Base-by-base conservation (phyloP, 2,329 filamentous ascomycete genomes). In the Endoconidiophora polonica region DNA sequence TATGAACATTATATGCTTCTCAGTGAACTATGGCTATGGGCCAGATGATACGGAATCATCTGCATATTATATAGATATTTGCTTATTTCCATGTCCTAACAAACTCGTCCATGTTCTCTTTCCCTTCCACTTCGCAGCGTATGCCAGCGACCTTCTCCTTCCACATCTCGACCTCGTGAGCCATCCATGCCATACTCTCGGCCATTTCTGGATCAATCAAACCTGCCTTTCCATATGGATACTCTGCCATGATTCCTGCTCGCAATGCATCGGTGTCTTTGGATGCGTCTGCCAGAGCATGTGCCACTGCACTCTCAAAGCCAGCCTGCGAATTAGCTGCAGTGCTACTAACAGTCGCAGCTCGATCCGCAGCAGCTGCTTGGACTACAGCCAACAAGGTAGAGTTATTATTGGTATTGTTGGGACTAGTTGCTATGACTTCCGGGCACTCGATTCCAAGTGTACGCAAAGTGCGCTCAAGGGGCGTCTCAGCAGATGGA, bases 171-270 rank as follows among this genome's bases (percentile, higher is more conserved):
- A 72, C 62, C 59, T 74, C 72, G 46, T 68, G 63, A 1, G 59
- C 59, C 48, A 75, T 56, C 9, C 73, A 63, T 0, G 60, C 58
- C n/a, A 78, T 68, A 1, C 68, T 70, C 2, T 60, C 63, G 50
- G 74, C 69, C 37, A 76, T 68, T 24, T 74, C 72, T 0, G 69
- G 66, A 55, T 79, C 75, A 4, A 69, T 61, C 4, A 79, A 65
- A 40, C 63, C 64, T 3, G 74, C 66, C n/a, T 65, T 59, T 0
- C 64, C 63, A 56, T 67, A 75, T 3, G 66, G 61, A 26, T 67
- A 74, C 56, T 78, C 74, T 0, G 71, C 70, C 1, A 77, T 60
- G 1, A 77, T 60, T 39, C 68, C 73, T 52, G 74, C 72, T 4
- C 66, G 62, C 14, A 77, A 58, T 6, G 73, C 57, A 54, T 72